These are phyloP conservation scores for Globisporangium nagaii DNA, from an alignment of 352 stramenopile genomes.

Conservation along the genomic window DNA sequence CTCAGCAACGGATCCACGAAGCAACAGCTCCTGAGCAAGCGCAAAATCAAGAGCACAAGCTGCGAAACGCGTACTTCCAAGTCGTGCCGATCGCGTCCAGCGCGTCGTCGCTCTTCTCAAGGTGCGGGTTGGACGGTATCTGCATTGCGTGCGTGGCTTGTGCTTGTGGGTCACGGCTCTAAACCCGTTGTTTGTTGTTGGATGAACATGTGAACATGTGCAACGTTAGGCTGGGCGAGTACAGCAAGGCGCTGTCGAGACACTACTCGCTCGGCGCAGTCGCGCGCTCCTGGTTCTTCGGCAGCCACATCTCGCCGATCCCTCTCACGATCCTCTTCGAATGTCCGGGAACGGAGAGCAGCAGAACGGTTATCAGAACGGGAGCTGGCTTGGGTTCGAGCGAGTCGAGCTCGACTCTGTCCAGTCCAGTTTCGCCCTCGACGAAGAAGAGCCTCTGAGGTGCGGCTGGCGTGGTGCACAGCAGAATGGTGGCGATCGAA, in stretches of 20 bases:
- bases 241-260: slow-evolving; percentile 3
- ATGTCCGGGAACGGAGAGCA: background rate
- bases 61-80: slow-evolving; percentile 8
- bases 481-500: too few species aligned
- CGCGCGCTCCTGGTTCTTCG: slow-evolving; percentile 11
- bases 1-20: slow-evolving; percentile 5
- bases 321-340: slow-evolving; percentile 14
- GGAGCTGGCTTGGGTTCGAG: background rate
- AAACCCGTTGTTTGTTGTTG: background rate
- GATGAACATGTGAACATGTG: background rate
- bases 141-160: too few species aligned
- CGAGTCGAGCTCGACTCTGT: background rate
- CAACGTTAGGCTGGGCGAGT: slow-evolving; percentile 1
- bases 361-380: too few species aligned
- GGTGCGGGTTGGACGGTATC: too few species aligned
- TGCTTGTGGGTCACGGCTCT: too few species aligned
- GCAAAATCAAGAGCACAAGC: background rate
- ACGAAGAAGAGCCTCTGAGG: slow-evolving; percentile 2
- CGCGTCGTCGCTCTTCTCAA: slow-evolving; percentile 1
- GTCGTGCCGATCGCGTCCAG: slow-evolving; percentile 8
- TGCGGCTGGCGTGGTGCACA: too few species aligned
- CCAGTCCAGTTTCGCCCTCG: background rate
- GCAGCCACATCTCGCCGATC: slow-evolving; percentile 8
- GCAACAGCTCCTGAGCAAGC: background rate
- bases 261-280: slow-evolving; percentile 8